Evolutionary conservation across 257 asterid genomes (phyloP).

Genomic region (Cruciata laevipes): DNA sequence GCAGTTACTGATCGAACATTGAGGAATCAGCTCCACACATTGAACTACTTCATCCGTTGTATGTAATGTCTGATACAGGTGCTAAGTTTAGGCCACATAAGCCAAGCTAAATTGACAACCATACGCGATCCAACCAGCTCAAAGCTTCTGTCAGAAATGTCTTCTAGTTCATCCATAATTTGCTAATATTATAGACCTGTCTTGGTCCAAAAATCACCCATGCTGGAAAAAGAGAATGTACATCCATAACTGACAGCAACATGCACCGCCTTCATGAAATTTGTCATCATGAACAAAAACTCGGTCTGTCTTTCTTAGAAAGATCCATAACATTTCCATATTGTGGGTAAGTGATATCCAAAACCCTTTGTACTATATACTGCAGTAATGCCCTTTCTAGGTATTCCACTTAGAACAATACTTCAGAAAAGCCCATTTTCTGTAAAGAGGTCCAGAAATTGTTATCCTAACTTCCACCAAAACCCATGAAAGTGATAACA

Average conservation of each 20-base stretch:
- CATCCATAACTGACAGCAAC: background rate
- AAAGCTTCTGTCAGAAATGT: background rate
- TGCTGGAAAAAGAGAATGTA: background rate
- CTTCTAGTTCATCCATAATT: slow-evolving; percentile 1
- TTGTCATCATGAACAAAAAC: slow-evolving; percentile 1
- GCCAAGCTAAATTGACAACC: slow-evolving; percentile 5
- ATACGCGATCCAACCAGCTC: background rate
- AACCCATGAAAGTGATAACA: background rate
- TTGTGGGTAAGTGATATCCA: background rate
- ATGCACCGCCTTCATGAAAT: background rate
- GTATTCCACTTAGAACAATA: background rate
- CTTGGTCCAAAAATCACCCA: slow-evolving; percentile 1
- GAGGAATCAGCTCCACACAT: background rate
- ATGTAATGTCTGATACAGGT: background rate
- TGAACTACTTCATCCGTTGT: background rate
- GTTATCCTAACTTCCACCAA: slow-evolving; percentile 1
- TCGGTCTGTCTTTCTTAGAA: background rate
- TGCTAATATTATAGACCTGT: slow-evolving; percentile 4
- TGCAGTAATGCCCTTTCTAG: background rate
- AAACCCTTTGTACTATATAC: background rate
- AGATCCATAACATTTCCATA: background rate
- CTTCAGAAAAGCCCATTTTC: background rate
- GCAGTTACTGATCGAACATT: slow-evolving; percentile 3
- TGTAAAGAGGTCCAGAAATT: slow-evolving; percentile 7
- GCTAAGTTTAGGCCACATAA: background rate